phyloP scores from a whole-genome alignment of 1,284 basidiomycete species.

The Taiwanofungus camphoratus region DNA sequence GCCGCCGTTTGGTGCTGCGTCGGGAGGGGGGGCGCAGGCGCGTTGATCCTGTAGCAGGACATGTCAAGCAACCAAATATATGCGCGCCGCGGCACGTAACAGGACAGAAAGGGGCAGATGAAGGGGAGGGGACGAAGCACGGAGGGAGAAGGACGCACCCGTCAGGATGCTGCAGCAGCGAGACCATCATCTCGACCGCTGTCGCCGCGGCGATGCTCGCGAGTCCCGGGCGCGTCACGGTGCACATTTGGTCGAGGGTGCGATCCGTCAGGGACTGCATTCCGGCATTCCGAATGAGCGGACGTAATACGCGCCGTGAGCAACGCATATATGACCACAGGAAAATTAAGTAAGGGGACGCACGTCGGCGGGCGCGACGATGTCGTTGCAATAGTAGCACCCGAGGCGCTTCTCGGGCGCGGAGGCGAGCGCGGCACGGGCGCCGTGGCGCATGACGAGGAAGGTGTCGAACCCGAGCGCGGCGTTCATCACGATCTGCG shows the following conservation, averaged over 20 bases:
- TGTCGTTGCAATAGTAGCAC: slow-evolving; percentile 98
- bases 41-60: slow-evolving; percentile 46
- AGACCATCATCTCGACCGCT: slow-evolving; percentile 89
- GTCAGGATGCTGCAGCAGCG: slow-evolving; percentile 84
- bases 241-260: slow-evolving; percentile 99
- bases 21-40: slow-evolving; percentile 56
- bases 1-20: slow-evolving; percentile 22
- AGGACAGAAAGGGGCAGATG: slow-evolving; percentile 1
- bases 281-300: slow-evolving; percentile 2
- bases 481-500: slow-evolving; percentile 87
- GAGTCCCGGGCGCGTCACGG: slow-evolving; percentile 94
- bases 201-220: slow-evolving; percentile 90
- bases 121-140: neutral
- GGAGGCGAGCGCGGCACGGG: slow-evolving; percentile 39
- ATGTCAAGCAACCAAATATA: no score
- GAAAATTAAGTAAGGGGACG: slow-evolving; percentile 27
- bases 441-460: slow-evolving; percentile 95
- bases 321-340: neutral
- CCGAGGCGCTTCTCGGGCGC: slow-evolving; percentile 52
- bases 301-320: neutral
- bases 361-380: slow-evolving; percentile 94
- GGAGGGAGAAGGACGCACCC: slow-evolving; percentile 48
- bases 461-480: slow-evolving; percentile 96
- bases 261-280: slow-evolving; percentile 85
- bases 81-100: no score